A percentile compares a stretch with the other conserved stretches of the same genome.
phyloP scores from a whole-genome alignment of 306 rosid species.

The Castanospermum australe region DNA sequence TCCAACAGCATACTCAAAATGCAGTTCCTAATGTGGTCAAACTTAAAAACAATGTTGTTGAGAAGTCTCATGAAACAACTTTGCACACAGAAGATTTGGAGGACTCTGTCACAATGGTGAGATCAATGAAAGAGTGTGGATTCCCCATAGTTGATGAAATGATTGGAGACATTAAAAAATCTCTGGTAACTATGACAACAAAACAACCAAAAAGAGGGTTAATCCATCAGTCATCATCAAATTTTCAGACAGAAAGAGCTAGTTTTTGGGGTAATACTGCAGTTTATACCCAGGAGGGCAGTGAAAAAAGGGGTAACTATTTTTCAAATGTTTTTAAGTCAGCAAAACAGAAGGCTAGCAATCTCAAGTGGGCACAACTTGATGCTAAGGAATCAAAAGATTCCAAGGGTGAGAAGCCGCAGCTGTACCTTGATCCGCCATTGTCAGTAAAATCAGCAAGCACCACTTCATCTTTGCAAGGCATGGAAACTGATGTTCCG shows the following conservation, averaged over 20 bases:
- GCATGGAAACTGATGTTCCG: slow-evolving; percentile 44
- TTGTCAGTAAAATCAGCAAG: slow-evolving; percentile 38
- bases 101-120: slow-evolving; percentile 70
- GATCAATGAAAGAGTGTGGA: slow-evolving; percentile 87
- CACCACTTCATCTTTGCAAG: slow-evolving; percentile 48
- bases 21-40: slow-evolving; percentile 74
- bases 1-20: slow-evolving; percentile 83
- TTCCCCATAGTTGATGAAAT: slow-evolving; percentile 68
- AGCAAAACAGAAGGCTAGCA: slow-evolving; percentile 62
- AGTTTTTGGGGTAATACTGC: slow-evolving; percentile 47
- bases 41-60: slow-evolving; percentile 47
- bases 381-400: slow-evolving; percentile 36
- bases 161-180: slow-evolving; percentile 79
- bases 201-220: slow-evolving; percentile 64
- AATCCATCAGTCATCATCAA: slow-evolving; percentile 34
- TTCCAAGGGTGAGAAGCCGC: slow-evolving; percentile 36
- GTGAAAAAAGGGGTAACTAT: slow-evolving; percentile 49
- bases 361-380: slow-evolving; percentile 52
- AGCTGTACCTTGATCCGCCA: slow-evolving; percentile 20
- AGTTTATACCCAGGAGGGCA: slow-evolving; percentile 31
- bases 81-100: slow-evolving; percentile 81
- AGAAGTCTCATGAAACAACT: slow-evolving; percentile 61
- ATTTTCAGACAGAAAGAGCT: slow-evolving; percentile 38
- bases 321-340: slow-evolving; percentile 63
- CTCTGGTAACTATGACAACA: slow-evolving; percentile 50